Evolutionary conservation across 371 early-diverging fungal species (phyloP), one percentile per base, ranked within the genome.

Genomic region (Zopfochytrium polystomum): DNA sequence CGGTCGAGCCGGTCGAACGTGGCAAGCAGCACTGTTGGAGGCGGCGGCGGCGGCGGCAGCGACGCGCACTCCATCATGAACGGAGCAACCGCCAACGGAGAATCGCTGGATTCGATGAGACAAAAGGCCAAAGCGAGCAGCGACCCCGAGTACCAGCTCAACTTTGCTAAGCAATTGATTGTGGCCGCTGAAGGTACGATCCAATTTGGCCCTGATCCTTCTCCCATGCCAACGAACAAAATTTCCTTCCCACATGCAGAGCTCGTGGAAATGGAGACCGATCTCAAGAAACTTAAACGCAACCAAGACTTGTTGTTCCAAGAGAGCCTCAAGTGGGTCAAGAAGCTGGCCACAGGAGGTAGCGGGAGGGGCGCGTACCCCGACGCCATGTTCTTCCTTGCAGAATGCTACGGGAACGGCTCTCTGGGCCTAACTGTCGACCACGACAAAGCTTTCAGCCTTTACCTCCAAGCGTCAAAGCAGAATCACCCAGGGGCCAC

Each of bases 331-430:
- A 90, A 90, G 62, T 81, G 85, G 58, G 77, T 90, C 30, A 91
- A 91, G 66, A 84, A 86, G 32, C 66, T 91, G 3, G 84, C 90
- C 0, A 77, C 82, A 27, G 80, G 86, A 53, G 86, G 85, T 13
- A 74, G 86, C 42, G 85, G 88, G n/a, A 71, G 74, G 34, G 74
- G 71, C 29, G 29, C 63, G 2, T 67, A 84, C 65, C 81, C 96
- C 5, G 95, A 96, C 32, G 92, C 95, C 3, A 89, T 88, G 67
- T 95, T 92, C 76, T 91, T 87, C 75, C 74, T 98, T 32, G 98
- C 92, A 27, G 89, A 90, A 43, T 85, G 88, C 56, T 90, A 93
- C 65, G 90, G 80, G n/a, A 75, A 76, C 60, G 80, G 82, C 4
- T 63, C 79, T 11, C 77, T 91, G 52, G 90, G 89, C 5, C 78